phyloP scores from a whole-genome alignment of 176 grass and related monocot genomes.

The Ensete ventricosum region DNA sequence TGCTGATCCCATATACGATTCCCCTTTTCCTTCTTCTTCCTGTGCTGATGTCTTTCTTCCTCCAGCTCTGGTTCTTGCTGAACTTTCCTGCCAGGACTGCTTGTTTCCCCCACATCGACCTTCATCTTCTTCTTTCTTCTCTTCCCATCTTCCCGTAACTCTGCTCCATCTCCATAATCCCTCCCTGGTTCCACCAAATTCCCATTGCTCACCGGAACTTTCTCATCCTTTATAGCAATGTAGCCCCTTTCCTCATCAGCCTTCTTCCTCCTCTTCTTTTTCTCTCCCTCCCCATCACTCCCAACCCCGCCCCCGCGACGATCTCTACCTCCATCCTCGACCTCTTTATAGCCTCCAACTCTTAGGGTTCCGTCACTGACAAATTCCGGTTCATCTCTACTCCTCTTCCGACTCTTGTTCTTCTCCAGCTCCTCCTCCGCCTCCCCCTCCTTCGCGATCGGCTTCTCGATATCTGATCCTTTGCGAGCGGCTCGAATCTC shows the following conservation, averaged over 20 bases:
- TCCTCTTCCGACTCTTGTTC: neutral
- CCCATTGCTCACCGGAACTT: neutral
- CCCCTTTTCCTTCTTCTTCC: too few relatives aligned
- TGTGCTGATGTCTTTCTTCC: neutral
- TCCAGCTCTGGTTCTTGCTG: neutral
- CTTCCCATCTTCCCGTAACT: neutral
- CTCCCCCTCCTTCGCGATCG: neutral
- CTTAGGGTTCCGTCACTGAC: neutral
- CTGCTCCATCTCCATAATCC: neutral
- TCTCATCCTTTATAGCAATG: neutral
- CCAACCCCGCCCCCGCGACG: neutral
- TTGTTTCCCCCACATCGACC: neutral
- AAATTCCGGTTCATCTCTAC: neutral
- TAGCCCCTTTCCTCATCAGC: constrained; percentile 1
- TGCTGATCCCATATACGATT: too few relatives aligned
- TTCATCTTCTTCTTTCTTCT: neutral
- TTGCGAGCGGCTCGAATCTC: constrained; percentile 7
- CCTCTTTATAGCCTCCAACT: neutral
- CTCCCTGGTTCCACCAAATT: neutral
- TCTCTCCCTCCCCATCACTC: neutral
- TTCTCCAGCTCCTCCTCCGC: neutral
- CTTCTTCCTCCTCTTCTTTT: neutral
- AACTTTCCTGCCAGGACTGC: neutral
- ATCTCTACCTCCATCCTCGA: too few relatives aligned
- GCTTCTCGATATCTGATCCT: neutral